Percentiles rank a stretch among this genome's conserved stretches.
phyloP scores from a whole-genome alignment of 495 filamentous ascomycete species.

The Tuber microsphaerosporum region DNA sequence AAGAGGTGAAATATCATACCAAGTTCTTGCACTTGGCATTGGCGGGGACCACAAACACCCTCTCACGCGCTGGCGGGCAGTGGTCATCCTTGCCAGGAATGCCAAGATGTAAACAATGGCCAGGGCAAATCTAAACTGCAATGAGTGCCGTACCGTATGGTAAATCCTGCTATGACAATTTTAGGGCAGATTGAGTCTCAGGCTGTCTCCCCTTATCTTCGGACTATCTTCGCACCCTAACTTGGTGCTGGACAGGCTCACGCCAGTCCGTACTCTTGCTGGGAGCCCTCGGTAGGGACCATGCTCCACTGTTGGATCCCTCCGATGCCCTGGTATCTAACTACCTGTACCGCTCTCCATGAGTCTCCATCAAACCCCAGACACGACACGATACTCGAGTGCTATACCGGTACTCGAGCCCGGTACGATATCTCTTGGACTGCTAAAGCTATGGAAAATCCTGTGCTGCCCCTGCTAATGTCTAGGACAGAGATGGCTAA shows the following conservation, averaged over 20 bases:
- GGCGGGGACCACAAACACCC: not conserved
- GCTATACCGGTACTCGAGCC: too few relatives aligned
- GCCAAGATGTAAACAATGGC: not conserved
- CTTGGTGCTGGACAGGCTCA: not conserved
- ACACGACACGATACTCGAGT: too few relatives aligned
- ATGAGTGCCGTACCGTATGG: not conserved
- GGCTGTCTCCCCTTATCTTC: not conserved
- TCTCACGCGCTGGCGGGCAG: too few relatives aligned
- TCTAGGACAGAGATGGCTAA: too few relatives aligned
- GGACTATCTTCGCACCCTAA: not conserved
- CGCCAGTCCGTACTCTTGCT: not conserved
- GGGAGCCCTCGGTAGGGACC: not conserved
- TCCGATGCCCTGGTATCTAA: not conserved
- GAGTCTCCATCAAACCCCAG: too few relatives aligned
- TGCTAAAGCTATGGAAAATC: too few relatives aligned
- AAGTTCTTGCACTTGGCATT: not conserved
- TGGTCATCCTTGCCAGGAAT: not conserved
- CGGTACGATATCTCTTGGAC: too few relatives aligned
- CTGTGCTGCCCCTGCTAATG: too few relatives aligned
- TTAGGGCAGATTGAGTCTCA: not conserved
- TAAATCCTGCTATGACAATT: not conserved
- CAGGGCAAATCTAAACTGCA: not conserved
- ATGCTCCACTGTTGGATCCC: not conserved
- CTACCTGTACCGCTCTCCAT: too few relatives aligned
- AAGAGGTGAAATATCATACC: not conserved